Evolutionary conservation across 1,139 yeast genomes (phyloP).

Genomic region (Geotrichum restrictum): DNA sequence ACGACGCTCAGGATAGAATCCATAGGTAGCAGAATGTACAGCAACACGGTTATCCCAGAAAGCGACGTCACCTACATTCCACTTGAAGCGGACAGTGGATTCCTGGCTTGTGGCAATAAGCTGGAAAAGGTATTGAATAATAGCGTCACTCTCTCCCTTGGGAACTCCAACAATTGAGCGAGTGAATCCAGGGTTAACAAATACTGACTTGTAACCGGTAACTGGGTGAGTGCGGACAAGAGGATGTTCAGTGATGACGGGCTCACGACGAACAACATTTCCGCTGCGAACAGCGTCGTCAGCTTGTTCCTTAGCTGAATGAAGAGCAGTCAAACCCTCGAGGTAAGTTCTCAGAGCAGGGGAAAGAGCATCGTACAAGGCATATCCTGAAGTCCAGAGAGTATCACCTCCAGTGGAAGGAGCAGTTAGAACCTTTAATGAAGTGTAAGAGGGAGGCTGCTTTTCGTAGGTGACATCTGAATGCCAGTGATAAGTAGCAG

Average conservation of each 20-base stretch:
- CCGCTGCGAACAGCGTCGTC: conserved; percentile 51
- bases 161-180: conserved; percentile 62
- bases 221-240: conserved; percentile 67
- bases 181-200: conserved; percentile 58
- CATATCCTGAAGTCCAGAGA: conserved; percentile 59
- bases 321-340: conserved; percentile 57
- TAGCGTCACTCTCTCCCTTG: conserved; percentile 56
- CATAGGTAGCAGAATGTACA: conserved; percentile 52
- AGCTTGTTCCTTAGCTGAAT: conserved; percentile 68
- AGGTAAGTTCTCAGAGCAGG: conserved; percentile 55
- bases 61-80: conserved; percentile 61
- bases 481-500: conserved; percentile 48
- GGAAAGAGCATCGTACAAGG: conserved; percentile 65
- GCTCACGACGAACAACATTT: conserved; percentile 59
- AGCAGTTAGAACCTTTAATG: conserved; percentile 56
- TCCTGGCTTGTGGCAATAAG: conserved; percentile 53
- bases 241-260: conserved; percentile 60
- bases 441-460: conserved; percentile 67
- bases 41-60: conserved; percentile 72
- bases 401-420: conserved; percentile 74
- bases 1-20: conserved; percentile 46
- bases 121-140: conserved; percentile 51
- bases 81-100: conserved; percentile 53
- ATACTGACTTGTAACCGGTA: conserved; percentile 57
- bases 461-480: conserved; percentile 67